Evolutionary conservation across 1,139 yeast genomes (phyloP), one percentile per base, ranked within the genome.

Genomic region (Sugiyamaella xylanicola): DNA sequence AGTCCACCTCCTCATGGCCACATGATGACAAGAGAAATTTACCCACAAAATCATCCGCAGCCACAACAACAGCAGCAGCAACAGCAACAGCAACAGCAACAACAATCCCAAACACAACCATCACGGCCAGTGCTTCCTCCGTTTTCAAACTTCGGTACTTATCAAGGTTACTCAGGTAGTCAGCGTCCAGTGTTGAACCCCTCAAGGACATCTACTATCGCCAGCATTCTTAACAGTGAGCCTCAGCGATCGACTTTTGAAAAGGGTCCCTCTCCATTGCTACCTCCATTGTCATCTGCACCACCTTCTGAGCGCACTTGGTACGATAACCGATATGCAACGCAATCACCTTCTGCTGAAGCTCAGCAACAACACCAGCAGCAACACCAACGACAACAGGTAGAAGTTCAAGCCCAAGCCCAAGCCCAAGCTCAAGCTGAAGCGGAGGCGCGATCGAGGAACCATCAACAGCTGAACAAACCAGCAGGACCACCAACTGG

Each of bases 141-240:
- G 3, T 37, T 50, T 25, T 37, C 46, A 20, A 45, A 29, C 22
- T 37, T 51, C 27, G 22, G 42, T 42, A 51, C 53, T 49, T 55
- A 43, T 20, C 54, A 51, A 29, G 56, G 45, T 16, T 56, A 56
- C 19, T 20, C 49, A 3, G 47, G 55, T 22, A 60, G 59, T 17
- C 63, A 62, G 8, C 55, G 64, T n/a, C 65, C 65, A 9, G 59
- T 60, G 5, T 45, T 62, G 39, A 53, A 60, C 19, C 64, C 65
- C 3, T 45, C 57, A 15, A 51, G 63, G 15, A 55, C 55, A 29
- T 60, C 64, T 1, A 49, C 60, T 19, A 62, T 61, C 39, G 54
- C 61, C 16, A 59, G 63, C 27, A 58, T 62, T 43, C 52, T 62
- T 42, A 62, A 61, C 51, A 54, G 48, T n/a, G 53, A 43, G 13